phyloP scores from a whole-genome alignment of 2,329 filamentous ascomycete species.

The Lojkania enalia region DNA sequence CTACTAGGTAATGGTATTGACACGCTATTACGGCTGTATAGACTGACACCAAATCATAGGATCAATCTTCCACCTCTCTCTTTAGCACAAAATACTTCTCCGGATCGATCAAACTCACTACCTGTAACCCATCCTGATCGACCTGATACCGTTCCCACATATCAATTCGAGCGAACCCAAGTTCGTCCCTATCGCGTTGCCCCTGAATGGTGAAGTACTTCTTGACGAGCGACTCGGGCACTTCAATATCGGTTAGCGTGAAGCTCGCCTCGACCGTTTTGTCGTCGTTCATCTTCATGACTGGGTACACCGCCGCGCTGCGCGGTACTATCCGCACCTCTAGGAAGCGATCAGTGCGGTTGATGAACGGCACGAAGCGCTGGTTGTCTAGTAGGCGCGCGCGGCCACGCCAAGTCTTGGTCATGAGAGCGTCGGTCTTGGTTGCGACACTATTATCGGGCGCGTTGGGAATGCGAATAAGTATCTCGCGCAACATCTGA shows the following conservation, averaged over 20 bases:
- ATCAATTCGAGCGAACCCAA: constrained; percentile 1
- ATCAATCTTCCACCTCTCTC: background rate
- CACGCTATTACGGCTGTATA: too few species aligned
- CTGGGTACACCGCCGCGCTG: background rate
- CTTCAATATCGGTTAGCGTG: constrained; percentile 3
- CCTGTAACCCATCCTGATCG: background rate
- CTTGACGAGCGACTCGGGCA: constrained; percentile 1
- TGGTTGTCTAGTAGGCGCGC: constrained; percentile 5
- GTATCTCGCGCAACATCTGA: constrained; percentile 2
- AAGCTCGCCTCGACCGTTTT: constrained; percentile 4
- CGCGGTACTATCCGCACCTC: constrained; percentile 5
- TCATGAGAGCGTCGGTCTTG: constrained; percentile 4
- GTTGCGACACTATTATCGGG: background rate
- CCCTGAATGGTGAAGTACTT: constrained; percentile 4
- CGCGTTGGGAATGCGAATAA: constrained; percentile 3
- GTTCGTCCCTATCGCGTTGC: background rate
- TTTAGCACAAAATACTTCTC: background rate
- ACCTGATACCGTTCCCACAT: constrained; percentile 2
- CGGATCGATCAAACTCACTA: background rate
- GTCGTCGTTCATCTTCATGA: constrained; percentile 3
- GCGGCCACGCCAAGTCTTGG: background rate
- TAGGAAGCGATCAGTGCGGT: background rate
- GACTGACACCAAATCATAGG: background rate
- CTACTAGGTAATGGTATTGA: too few species aligned
- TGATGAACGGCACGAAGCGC: constrained; percentile 6